A percentile compares a stretch with the other conserved stretches of the same genome.
phyloP scores from a whole-genome alignment of 139 green algal species.

The Choricystis sp. region DNA sequence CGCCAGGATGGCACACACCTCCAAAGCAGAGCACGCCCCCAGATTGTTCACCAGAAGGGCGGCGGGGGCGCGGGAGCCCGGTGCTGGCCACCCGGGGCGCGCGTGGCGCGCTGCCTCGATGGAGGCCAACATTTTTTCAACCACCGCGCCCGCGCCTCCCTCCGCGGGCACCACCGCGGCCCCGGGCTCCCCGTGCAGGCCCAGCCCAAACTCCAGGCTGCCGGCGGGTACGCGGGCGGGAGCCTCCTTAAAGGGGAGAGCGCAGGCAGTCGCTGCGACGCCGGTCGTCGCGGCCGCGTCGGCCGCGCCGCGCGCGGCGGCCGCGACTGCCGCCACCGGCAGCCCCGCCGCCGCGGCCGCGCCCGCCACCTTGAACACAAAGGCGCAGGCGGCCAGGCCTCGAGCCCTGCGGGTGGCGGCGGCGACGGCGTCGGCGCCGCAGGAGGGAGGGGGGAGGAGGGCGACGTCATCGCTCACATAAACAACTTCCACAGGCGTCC shows the following conservation, averaged over 20 bases:
- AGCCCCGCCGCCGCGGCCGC: conserved; percentile 42
- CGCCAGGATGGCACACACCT: conserved; percentile 27
- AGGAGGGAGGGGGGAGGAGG: background rate
- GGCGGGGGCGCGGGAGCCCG: background rate
- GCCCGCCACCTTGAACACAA: conserved; percentile 81
- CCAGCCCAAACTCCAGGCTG: conserved; percentile 70
- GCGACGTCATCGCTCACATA: conserved; percentile 49
- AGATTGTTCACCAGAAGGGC: conserved; percentile 37
- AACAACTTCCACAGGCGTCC: conserved; percentile 45
- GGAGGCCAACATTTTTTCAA: conserved; percentile 15
- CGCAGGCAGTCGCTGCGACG: conserved; percentile 44
- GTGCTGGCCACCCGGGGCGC: background rate
- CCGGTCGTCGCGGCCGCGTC: conserved; percentile 41
- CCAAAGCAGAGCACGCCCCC: conserved; percentile 36
- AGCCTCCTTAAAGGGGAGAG: conserved; percentile 30
- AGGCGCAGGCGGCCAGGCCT: conserved; percentile 66
- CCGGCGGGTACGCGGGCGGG: conserved; percentile 11
- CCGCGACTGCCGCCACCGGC: conserved; percentile 32
- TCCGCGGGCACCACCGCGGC: conserved; percentile 3
- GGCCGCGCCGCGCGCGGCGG: conserved; percentile 21
- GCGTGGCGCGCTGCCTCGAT: background rate
- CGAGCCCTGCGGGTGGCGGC: conserved; percentile 35
- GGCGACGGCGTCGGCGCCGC: background rate
- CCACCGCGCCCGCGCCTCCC: conserved; percentile 7
- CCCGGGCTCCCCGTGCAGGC: conserved; percentile 78